A percentile compares a stretch with the other conserved stretches of the same genome.
These are phyloP conservation scores for Boletus speciosus DNA, from an alignment of 768 basidiomycete genomes.

Conservation along the genomic window DNA sequence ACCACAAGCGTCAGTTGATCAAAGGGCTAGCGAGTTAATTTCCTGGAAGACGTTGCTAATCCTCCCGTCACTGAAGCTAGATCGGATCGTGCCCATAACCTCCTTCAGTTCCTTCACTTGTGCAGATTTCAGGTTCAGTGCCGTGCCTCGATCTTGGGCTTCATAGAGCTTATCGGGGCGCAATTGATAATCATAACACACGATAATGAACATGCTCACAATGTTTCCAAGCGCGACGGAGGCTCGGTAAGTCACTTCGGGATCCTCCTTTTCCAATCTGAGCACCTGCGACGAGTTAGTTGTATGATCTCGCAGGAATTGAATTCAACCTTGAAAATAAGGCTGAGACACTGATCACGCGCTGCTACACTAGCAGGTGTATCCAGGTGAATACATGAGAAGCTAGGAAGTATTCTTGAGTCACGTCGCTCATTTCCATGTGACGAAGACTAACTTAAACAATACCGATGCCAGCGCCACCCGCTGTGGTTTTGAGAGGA, in stretches of 20 bases:
- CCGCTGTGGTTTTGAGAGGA: constrained; percentile 66
- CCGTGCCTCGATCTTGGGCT: constrained; percentile 35
- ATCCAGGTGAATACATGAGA: constrained; percentile 58
- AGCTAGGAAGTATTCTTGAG: constrained; percentile 36
- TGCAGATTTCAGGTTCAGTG: constrained; percentile 32
- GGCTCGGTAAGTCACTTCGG: constrained; percentile 68
- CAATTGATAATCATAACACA: neutral
- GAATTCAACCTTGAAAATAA: constrained; percentile 45
- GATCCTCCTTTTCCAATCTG: constrained; percentile 49
- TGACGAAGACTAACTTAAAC: constrained; percentile 69
- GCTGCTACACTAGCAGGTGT: constrained; percentile 38
- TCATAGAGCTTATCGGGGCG: constrained; percentile 43
- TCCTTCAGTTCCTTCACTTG: constrained; percentile 42
- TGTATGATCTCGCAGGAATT: neutral
- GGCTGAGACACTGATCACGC: constrained; percentile 41
- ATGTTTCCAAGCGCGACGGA: constrained; percentile 72
- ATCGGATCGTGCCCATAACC: constrained; percentile 38
- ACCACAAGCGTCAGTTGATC: neutral
- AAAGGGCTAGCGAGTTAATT: constrained; percentile 39
- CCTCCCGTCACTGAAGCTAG: constrained; percentile 56
- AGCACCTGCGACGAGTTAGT: constrained; percentile 21
- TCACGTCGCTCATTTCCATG: neutral
- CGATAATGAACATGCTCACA: constrained; percentile 37
- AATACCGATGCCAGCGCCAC: constrained; percentile 77
- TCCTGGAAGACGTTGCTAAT: constrained; percentile 50